Evolutionary conservation across 371 early-diverging fungal species (phyloP).

Genomic region (Mucor velutinosus): DNA sequence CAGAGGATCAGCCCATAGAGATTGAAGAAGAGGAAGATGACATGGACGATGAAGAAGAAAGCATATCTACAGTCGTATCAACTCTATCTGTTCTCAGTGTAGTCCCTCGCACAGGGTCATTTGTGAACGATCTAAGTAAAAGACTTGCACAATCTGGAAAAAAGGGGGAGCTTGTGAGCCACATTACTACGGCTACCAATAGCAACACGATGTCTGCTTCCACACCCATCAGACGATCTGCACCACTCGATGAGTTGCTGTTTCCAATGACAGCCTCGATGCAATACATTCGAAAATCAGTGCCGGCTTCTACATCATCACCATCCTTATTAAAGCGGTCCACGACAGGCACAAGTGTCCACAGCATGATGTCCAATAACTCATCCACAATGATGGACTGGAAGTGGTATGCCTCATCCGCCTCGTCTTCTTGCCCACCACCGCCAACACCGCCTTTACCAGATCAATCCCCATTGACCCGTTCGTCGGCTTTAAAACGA

Average conservation of each 20-base stretch:
- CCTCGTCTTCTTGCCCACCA: not conserved
- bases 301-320: conserved; percentile 22
- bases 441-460: not conserved
- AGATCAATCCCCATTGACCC: not conserved
- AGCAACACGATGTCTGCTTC: not conserved
- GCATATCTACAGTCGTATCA: not conserved
- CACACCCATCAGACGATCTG: conserved; percentile 1
- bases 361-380: conserved; percentile 20
- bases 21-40: not conserved
- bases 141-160: conserved; percentile 32
- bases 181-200: conserved; percentile 5
- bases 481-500: not conserved
- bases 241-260: not conserved
- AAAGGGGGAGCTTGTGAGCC: conserved; percentile 19
- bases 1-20: not conserved
- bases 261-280: not conserved
- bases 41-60: not conserved
- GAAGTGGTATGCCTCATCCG: conserved; percentile 7
- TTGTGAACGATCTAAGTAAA: conserved; percentile 38
- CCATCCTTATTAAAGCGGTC: conserved; percentile 24
- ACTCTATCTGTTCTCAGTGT: not conserved
- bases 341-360: conserved; percentile 22
- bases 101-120: conserved; percentile 33
- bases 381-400: conserved; percentile 15
- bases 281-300: conserved; percentile 9